phyloP scores from a whole-genome alignment of 371 early-diverging fungal species.

The Apophysomyces trapeziformis region DNA sequence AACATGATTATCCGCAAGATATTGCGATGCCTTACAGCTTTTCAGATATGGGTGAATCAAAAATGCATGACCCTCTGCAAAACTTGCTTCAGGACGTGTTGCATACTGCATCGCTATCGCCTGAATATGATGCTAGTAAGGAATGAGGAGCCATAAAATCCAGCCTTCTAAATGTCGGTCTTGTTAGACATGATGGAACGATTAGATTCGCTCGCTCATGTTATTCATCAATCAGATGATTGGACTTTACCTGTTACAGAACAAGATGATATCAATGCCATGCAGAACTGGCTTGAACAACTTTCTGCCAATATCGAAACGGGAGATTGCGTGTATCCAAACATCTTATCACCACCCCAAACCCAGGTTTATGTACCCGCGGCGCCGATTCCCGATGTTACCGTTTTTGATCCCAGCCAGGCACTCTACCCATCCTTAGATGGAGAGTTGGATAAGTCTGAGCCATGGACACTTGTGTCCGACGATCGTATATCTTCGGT shows the following conservation, averaged over 20 bases:
- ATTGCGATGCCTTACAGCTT: neutral
- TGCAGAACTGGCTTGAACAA: slow-evolving; percentile 57
- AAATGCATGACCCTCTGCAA: slow-evolving; percentile 37
- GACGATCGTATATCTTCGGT: slow-evolving; percentile 3
- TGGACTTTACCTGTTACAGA: slow-evolving; percentile 43
- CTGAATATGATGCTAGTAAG: slow-evolving; percentile 57
- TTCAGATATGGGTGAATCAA: neutral
- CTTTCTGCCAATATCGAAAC: slow-evolving; percentile 48
- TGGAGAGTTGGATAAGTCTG: slow-evolving; percentile 9
- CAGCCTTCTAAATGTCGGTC: neutral
- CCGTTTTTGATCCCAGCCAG: neutral
- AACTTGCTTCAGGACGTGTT: slow-evolving; percentile 51
- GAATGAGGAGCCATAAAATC: neutral
- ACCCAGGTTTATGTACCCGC: slow-evolving; percentile 5
- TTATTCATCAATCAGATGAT: slow-evolving; percentile 27
- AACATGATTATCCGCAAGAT: neutral
- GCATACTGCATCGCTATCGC: slow-evolving; percentile 37
- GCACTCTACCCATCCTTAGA: neutral
- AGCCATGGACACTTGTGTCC: neutral
- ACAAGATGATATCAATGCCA: slow-evolving; percentile 42
- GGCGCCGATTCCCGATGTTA: slow-evolving; percentile 11
- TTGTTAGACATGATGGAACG: slow-evolving; percentile 53
- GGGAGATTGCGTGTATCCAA: slow-evolving; percentile 34
- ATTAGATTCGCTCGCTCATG: slow-evolving; percentile 42
- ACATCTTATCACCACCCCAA: slow-evolving; percentile 16